Conservation (phyloP, 2,329 filamentous ascomycete genomes). For the Dactylellina parvicollis region DNA sequence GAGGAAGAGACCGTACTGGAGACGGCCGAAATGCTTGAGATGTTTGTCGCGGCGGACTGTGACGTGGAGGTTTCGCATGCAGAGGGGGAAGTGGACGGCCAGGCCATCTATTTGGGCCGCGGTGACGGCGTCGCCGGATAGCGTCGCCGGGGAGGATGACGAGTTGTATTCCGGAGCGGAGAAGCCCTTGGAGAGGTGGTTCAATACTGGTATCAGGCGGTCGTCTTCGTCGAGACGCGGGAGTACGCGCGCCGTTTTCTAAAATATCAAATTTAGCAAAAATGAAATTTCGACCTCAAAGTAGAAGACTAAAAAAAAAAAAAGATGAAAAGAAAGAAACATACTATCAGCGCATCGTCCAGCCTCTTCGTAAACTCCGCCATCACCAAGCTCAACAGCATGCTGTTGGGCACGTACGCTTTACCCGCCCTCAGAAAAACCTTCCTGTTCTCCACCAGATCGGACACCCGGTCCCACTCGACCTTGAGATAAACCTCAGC, state of each 20-base stretch:
- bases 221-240: slow-evolving; percentile 96
- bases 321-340: slow-evolving; percentile 54
- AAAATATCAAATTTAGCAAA: not conserved
- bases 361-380: slow-evolving; percentile 83
- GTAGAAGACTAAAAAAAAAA: slow-evolving; percentile 35
- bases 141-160: slow-evolving; percentile 68
- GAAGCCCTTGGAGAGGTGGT: slow-evolving; percentile 94
- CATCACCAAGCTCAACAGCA: slow-evolving; percentile 88
- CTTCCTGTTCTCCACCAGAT: slow-evolving; percentile 81
- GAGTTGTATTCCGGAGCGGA: slow-evolving; percentile 88
- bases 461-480: slow-evolving; percentile 91
- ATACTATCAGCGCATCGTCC: slow-evolving; percentile 83
- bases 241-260: slow-evolving; percentile 88
- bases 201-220: slow-evolving; percentile 78
- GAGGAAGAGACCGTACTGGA: slow-evolving; percentile 95
- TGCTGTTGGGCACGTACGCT: slow-evolving; percentile 86
- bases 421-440: slow-evolving; percentile 83
- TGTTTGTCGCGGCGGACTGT: slow-evolving; percentile 87
- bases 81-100: slow-evolving; percentile 84
- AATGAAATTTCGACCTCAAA: slow-evolving; percentile 1
- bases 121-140: slow-evolving; percentile 77
- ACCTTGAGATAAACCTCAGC: slow-evolving; percentile 96
- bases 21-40: slow-evolving; percentile 88
- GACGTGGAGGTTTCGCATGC: slow-evolving; percentile 91
- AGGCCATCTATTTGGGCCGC: slow-evolving; percentile 82